Evolutionary conservation across 179 eudicot species (phyloP), one percentile per base, ranked within the genome.

Genomic region (Beta macrorhiza): DNA sequence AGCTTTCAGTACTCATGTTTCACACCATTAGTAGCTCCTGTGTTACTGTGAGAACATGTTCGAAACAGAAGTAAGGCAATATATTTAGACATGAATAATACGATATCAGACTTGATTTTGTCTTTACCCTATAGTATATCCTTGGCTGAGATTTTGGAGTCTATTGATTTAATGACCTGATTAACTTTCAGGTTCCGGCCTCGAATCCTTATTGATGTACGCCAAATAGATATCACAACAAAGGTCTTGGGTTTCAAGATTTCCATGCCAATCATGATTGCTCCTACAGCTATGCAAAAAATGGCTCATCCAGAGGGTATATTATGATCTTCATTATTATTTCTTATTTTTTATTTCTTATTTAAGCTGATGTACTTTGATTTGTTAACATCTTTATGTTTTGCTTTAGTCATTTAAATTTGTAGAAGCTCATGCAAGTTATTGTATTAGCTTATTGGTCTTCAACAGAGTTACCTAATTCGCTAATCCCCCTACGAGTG

Each of bases 221-320:
- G 90, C 89, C 81, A 86, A 9, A 87, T 93, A 75, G 91, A 93
- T 84, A 84, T 86, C 68, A 84, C 89, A 55, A 88, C 97, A 20
- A 89, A 84, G 2, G 87, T 92, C 44, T 82, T 93, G 87, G 93
- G 95, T 67, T 88, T 85, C 84, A 89, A 92, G 64, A 87, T 93
- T 55, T 89, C 97, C 64, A 92, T 90, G 95, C 98, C 98, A 1
- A 90, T 93, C 84, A 92, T 93, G 97, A 85, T 92, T 82, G 98
- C 98, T 80, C 95, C 98, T n/a, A 79, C 93, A n/a, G 97, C 93
- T 49, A 86, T 93, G 91, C 93, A 89, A 80, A 93, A 92, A 85
- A 89, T 92, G 94, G 97, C 94, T 80, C 97, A 93, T 68, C 93
- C 86, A 59, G 92, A 92, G 84, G 97, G 97, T 93, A 88, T 56